Percentiles rank a stretch among this genome's conserved stretches.
phyloP scores from a whole-genome alignment of 495 filamentous ascomycete genomes.

The Xylaria nigripes region DNA sequence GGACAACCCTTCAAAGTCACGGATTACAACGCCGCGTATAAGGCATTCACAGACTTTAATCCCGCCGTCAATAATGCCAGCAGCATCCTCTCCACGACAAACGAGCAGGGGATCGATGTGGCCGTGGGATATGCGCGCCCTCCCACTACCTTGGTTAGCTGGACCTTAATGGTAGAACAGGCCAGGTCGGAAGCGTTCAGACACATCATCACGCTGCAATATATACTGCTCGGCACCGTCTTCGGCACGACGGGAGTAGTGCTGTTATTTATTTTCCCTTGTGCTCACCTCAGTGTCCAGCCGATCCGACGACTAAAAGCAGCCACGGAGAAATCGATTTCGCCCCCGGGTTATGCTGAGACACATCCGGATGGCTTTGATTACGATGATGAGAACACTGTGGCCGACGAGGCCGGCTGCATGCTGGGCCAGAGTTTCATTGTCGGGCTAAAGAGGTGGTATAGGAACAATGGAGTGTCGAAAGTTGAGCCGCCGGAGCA shows the following conservation, averaged over 20 bases:
- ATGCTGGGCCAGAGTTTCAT: conserved; percentile 34
- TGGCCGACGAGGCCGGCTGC: conserved; percentile 29
- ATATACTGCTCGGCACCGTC: conserved; percentile 73
- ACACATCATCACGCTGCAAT: conserved; percentile 64
- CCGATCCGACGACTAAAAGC: conserved; percentile 70
- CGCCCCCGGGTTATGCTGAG: conserved; percentile 51
- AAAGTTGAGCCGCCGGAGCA: conserved; percentile 27
- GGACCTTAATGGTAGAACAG: conserved; percentile 77
- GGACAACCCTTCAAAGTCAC: conserved; percentile 48
- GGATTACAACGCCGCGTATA: conserved; percentile 48
- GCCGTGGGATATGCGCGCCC: conserved; percentile 66
- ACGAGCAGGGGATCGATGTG: conserved; percentile 57
- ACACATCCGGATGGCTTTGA: conserved; percentile 33
- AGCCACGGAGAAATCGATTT: conserved; percentile 69
- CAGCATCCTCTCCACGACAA: conserved; percentile 55
- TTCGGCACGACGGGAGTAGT: conserved; percentile 71
- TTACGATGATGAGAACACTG: conserved; percentile 30
- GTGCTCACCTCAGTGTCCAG: conserved; percentile 69
- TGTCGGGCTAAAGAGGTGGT: conserved; percentile 27
- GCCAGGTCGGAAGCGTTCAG: conserved; percentile 60
- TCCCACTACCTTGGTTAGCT: conserved; percentile 57
- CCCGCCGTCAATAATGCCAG: conserved; percentile 50
- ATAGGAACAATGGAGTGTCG: conserved; percentile 21
- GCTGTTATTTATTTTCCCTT: conserved; percentile 58
- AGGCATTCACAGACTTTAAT: conserved; percentile 43